Base-by-base conservation (phyloP, 495 filamentous ascomycete species). In the Terfezia boudieri region DNA sequence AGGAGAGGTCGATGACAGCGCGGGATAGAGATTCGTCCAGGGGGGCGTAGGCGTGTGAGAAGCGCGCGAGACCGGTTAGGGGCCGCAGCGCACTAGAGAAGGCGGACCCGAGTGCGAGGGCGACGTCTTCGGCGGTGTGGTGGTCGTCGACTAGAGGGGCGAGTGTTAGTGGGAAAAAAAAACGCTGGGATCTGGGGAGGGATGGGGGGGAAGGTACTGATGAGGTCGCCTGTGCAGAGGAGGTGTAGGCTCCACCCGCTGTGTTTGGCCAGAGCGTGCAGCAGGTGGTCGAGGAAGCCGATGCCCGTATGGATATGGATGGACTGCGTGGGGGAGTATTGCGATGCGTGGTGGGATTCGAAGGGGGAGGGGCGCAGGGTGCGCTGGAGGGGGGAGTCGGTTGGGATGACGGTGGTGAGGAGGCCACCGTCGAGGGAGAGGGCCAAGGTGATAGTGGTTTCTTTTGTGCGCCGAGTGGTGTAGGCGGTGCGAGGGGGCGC, bases 231-330 rank as follows among this genome's bases (percentile, higher is more conserved):
- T 66, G 79, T 75, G 62, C 85, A 89, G 48, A 77, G 72, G 22
- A 98, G 69, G 9, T 76, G 76, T 60, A 98, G 68, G 72, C 80
- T 86, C 90, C 88, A 94, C 16, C 89, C 89, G 0, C 83, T 79
- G 68, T 98, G 90, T 67, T 98, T 96, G 2, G 90, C 83, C 41
- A 95, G 77, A 32, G 90, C 90, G 66, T 98, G 90, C 51, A 98
- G 73, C 90, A 98, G 96, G 72, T 98, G 90, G 71, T 98, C 90
- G 36, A 98, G 72, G 69, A 98, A 98, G n/a, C 90, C 90, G 64
- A 98, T 93, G 51, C 90, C 90, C 1, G 89, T 90, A 74, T 83
- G 82, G 55, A 96, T 74, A 66, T 75, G 79, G 63, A 98, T 93
- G 50, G 76, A 76, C 71, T 95, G 92, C 52, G 78, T 80, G 37